Evolutionary conservation across 305 asterid species (phyloP).

Genomic region (Fraxinus nigra): DNA sequence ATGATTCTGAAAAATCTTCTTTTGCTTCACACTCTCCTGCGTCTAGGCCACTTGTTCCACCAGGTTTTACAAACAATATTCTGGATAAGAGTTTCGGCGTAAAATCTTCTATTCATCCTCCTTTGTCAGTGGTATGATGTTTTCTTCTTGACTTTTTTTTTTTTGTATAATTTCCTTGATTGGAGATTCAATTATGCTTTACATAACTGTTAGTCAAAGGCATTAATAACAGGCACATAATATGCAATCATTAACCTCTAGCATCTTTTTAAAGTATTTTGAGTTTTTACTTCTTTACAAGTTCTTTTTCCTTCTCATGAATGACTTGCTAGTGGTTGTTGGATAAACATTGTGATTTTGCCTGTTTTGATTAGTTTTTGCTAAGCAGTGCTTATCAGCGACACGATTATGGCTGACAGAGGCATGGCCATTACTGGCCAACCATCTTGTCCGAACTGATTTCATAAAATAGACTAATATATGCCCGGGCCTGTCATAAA

Average conservation of each 20-base stretch:
- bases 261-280: background rate
- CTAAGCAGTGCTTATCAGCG: background rate
- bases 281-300: background rate
- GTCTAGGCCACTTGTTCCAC: slow-evolving; percentile 85
- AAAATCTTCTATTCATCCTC: slow-evolving; percentile 48
- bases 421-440: background rate
- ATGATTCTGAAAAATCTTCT: slow-evolving; percentile 60
- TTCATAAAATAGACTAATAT: background rate
- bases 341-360: background rate
- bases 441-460: background rate
- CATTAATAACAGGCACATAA: slow-evolving; percentile 1
- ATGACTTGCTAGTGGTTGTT: background rate
- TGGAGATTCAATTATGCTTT: slow-evolving; percentile 15
- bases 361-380: background rate
- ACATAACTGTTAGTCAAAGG: background rate
- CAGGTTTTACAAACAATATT: slow-evolving; percentile 67
- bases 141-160: background rate
- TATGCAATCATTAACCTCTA: background rate
- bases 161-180: slow-evolving; percentile 4
- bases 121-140: slow-evolving; percentile 51
- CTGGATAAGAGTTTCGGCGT: slow-evolving; percentile 60
- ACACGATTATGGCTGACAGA: background rate
- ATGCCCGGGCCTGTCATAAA: background rate
- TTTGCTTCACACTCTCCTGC: slow-evolving; percentile 54
- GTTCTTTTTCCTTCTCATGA: background rate